These are phyloP conservation scores for Nakazawaea populi DNA, from an alignment of 805 yeast species.

Conservation along the genomic window DNA sequence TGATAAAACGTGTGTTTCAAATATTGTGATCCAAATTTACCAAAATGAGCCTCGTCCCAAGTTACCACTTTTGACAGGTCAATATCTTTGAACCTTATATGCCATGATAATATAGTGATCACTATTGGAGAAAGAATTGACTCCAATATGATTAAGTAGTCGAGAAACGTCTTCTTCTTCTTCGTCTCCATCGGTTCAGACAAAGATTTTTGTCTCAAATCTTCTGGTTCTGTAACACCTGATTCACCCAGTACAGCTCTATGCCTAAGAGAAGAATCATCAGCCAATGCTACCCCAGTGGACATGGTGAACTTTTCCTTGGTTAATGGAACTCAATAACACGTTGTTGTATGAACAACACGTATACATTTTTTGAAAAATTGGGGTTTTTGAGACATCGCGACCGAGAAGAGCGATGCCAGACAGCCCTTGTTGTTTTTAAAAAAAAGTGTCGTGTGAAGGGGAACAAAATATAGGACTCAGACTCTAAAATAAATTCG, in stretches of 20 bases:
- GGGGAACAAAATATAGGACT: no score
- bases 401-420: not conserved
- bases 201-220: not conserved
- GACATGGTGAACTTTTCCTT: not conserved
- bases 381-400: not conserved
- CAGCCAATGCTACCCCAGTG: not conserved
- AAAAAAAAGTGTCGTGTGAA: no score
- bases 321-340: not conserved
- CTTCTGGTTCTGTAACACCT: not conserved
- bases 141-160: conserved; percentile 16
- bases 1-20: conserved; percentile 74
- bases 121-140: conserved; percentile 34
- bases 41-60: conserved; percentile 97
- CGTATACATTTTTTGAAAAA: not conserved
- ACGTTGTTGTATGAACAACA: not conserved
- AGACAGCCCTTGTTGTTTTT: not conserved
- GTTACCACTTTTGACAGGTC: conserved; percentile 55
- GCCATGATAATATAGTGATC: conserved; percentile 40
- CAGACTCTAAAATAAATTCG: no score
- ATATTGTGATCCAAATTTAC: conserved; percentile 79
- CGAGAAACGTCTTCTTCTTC: not conserved
- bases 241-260: not conserved
- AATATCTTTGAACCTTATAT: conserved; percentile 55
- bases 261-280: not conserved
- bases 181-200: not conserved